A percentile compares a stretch with the other conserved stretches of the same genome.
These are phyloP conservation scores for Collybiopsis luxurians DNA, from an alignment of 768 basidiomycete genomes.

Conservation along the genomic window DNA sequence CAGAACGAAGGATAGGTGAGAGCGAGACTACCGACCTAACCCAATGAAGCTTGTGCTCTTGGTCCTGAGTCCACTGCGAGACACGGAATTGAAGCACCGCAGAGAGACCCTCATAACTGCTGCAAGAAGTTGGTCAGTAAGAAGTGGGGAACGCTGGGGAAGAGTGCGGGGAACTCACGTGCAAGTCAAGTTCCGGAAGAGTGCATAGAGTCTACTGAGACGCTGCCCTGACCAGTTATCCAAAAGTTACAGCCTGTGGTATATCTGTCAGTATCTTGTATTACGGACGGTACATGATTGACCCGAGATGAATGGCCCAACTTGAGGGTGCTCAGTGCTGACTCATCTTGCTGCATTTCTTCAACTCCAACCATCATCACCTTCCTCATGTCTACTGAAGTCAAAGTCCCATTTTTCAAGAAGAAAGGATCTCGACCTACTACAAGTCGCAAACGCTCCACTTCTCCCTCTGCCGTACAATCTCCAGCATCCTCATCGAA, in stretches of 20 bases:
- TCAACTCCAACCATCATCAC: too few species aligned
- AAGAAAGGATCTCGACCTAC: slow-evolving; percentile 78
- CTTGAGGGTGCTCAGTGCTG: too few species aligned
- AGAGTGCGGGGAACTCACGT: too few species aligned
- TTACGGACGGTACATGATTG: too few species aligned
- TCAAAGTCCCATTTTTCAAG: slow-evolving; percentile 86
- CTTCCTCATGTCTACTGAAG: slow-evolving; percentile 20
- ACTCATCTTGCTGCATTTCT: too few species aligned
- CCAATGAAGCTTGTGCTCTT: slow-evolving; percentile 78
- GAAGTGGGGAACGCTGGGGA: not conserved
- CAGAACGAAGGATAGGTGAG: not conserved
- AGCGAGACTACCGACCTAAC: slow-evolving; percentile 41
- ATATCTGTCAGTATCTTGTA: too few species aligned
- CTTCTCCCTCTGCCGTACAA: slow-evolving; percentile 50
- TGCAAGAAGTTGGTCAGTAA: not conserved
- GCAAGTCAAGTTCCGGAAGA: too few species aligned
- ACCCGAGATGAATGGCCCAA: too few species aligned
- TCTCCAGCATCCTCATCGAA: slow-evolving; percentile 37
- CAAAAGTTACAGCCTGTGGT: too few species aligned
- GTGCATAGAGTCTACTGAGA: too few species aligned
- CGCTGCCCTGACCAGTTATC: too few species aligned
- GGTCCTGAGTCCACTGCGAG: slow-evolving; percentile 33
- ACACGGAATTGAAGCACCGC: slow-evolving; percentile 35
- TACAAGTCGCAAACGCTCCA: slow-evolving; percentile 72
- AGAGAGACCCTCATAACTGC: slow-evolving; percentile 50